Conservation (phyloP, 1,139 yeast species). For the Yamadazyma dendronema region DNA sequence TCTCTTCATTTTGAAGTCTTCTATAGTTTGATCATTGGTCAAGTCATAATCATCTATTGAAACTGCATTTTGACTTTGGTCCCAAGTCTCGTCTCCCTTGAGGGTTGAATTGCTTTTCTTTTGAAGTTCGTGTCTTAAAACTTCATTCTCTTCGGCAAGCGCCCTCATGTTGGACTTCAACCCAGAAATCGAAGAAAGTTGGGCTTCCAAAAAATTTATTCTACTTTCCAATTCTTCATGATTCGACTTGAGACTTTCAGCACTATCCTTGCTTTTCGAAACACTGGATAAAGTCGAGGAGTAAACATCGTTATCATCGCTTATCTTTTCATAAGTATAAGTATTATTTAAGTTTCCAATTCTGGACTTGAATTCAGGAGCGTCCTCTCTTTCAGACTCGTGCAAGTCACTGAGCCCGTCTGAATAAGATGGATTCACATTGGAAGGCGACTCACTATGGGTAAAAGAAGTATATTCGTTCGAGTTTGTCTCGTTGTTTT, state of each 20-base stretch:
- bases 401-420: background rate
- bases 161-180: conserved; percentile 13
- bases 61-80: conserved; percentile 12
- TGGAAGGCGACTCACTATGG: conserved; percentile 1
- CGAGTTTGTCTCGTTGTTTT: conserved; percentile 6
- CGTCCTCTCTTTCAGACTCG: background rate
- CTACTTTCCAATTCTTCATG: conserved; percentile 2
- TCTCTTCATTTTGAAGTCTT: conserved; percentile 35
- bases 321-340: conserved; percentile 5
- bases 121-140: conserved; percentile 9
- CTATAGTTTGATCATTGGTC: conserved; percentile 21
- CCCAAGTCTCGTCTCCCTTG: background rate
- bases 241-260: background rate
- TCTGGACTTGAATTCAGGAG: background rate
- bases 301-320: conserved; percentile 4
- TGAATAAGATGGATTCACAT: background rate
- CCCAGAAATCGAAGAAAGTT: conserved; percentile 9
- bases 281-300: conserved; percentile 2
- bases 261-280: conserved; percentile 1
- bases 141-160: conserved; percentile 14
- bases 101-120: background rate
- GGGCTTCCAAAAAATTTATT: conserved; percentile 13
- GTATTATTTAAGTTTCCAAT: conserved; percentile 2
- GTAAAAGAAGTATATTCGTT: conserved; percentile 29
- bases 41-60: conserved; percentile 24